These are phyloP conservation scores for sorghum (Sorghum bicolor) DNA, from an alignment of 176 grass and related monocot species.

Conservation along the genomic window DNA sequence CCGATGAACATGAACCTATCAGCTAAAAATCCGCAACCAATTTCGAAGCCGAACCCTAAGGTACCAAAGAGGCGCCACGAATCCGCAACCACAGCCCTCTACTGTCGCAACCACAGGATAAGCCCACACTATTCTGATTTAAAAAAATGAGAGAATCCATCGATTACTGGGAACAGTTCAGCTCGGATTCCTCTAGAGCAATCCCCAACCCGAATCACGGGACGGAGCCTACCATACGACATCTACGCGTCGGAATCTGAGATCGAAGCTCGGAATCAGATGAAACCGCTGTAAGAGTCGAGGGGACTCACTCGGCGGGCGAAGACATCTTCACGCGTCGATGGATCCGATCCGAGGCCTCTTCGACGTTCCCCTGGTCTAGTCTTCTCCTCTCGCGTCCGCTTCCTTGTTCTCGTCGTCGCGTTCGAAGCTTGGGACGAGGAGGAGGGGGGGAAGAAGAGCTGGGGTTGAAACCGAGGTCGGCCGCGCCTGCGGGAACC, in stretches of 20 bases:
- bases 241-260: neutral
- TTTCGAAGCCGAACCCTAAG: slow-evolving; percentile 5
- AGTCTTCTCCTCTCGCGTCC: neutral
- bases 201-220: neutral
- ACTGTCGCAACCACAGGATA: neutral
- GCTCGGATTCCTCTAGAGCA: neutral
- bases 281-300: neutral
- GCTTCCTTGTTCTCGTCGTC: neutral
- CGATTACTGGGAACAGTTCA: no score
- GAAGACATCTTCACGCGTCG: slow-evolving; percentile 51
- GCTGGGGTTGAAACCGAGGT: neutral
- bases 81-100: neutral
- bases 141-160: neutral
- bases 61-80: neutral
- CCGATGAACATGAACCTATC: neutral
- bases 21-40: neutral
- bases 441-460: neutral
- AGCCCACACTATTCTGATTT: neutral
- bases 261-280: neutral
- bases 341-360: slow-evolving; percentile 19
- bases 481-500: slow-evolving; percentile 22
- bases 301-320: slow-evolving; percentile 64
- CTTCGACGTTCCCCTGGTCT: neutral
- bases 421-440: neutral
- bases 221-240: neutral